phyloP scores from a whole-genome alignment of 2,329 filamentous ascomycete species.

The Fusarium napiforme region DNA sequence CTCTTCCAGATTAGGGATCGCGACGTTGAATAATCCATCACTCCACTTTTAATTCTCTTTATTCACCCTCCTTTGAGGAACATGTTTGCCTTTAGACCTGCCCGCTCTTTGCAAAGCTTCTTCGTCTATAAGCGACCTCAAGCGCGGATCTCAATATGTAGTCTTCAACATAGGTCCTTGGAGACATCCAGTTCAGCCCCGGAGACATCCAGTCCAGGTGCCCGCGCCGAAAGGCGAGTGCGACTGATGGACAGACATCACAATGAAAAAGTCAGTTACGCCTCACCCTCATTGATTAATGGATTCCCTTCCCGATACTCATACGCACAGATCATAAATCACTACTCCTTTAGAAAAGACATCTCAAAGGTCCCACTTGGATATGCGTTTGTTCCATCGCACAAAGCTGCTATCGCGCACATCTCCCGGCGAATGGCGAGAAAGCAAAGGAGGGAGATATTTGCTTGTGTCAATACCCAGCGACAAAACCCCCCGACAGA shows the following conservation, averaged over 20 bases:
- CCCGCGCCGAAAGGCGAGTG: neutral
- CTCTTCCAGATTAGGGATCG: neutral
- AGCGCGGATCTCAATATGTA: neutral
- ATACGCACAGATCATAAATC: neutral
- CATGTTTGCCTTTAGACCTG: neutral
- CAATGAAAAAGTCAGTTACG: neutral
- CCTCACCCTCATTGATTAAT: neutral
- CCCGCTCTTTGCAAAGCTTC: neutral
- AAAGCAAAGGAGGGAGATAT: neutral
- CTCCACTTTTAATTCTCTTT: neutral
- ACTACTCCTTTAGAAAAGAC: fast-evolving
- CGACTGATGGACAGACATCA: neutral
- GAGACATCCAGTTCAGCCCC: neutral
- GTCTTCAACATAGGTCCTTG: neutral
- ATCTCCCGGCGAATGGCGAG: neutral
- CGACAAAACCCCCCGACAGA: neutral
- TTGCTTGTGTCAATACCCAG: neutral
- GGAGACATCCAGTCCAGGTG: neutral
- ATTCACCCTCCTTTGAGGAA: neutral
- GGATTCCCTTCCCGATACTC: neutral
- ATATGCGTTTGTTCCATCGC: neutral
- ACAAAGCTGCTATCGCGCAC: neutral
- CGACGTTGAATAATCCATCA: neutral
- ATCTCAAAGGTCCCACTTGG: neutral
- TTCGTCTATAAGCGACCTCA: neutral